Conservation (phyloP, 352 stramenopile genomes). For the Peronosclerospora sorghi region DNA sequence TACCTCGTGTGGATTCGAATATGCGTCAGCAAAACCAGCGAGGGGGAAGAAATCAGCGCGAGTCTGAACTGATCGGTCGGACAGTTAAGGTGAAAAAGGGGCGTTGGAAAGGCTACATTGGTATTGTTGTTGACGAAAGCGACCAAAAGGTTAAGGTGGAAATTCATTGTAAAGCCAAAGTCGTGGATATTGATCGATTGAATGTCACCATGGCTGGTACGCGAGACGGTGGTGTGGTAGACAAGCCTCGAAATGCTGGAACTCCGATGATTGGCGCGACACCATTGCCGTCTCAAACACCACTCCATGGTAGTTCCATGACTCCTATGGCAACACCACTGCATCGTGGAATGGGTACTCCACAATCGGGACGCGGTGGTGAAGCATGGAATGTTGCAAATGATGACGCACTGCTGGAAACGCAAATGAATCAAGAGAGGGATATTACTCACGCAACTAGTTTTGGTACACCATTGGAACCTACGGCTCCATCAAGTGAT, state of each 20-base stretch:
- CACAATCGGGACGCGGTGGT: slow-evolving; percentile 37
- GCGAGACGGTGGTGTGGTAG: slow-evolving; percentile 62
- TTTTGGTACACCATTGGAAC: slow-evolving; percentile 75
- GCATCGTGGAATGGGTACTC: slow-evolving; percentile 70
- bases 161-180: slow-evolving; percentile 85
- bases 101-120: slow-evolving; percentile 88
- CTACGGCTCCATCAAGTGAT: slow-evolving; percentile 54
- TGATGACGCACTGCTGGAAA: slow-evolving; percentile 76
- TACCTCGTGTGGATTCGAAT: slow-evolving; percentile 46
- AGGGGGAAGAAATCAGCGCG: slow-evolving; percentile 41
- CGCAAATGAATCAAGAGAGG: slow-evolving; percentile 84
- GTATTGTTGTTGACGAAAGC: slow-evolving; percentile 83
- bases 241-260: slow-evolving; percentile 55
- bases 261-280: slow-evolving; percentile 73
- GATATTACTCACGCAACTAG: slow-evolving; percentile 83
- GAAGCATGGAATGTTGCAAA: slow-evolving; percentile 84
- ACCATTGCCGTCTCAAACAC: slow-evolving; percentile 72
- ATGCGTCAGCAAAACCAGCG: slow-evolving; percentile 34
- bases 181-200: slow-evolving; percentile 78
- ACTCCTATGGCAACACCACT: slow-evolving; percentile 82
- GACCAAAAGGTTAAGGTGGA: slow-evolving; percentile 88
- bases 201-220: slow-evolving; percentile 68
- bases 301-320: slow-evolving; percentile 72
- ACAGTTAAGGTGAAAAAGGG: slow-evolving; percentile 88
- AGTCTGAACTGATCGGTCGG: slow-evolving; percentile 80